A percentile compares a stretch with the other conserved stretches of the same genome.
Evolutionary conservation across 495 filamentous ascomycete genomes (phyloP).

Genomic region (Penicillium ucsense): DNA sequence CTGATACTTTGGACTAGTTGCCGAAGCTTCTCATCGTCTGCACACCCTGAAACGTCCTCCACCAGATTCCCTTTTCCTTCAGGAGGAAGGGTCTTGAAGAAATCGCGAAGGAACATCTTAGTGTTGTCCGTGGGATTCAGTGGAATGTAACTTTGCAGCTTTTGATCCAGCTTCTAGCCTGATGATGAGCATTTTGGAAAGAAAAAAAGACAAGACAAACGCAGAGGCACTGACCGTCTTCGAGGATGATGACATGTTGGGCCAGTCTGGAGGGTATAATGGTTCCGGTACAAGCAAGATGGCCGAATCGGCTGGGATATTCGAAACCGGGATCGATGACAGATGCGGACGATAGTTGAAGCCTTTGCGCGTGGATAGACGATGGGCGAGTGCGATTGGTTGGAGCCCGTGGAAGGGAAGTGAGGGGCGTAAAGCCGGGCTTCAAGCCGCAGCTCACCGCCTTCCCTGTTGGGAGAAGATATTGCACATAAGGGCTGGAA

Average conservation of each 20-base stretch:
- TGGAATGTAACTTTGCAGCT: conserved; percentile 3
- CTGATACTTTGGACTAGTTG: conserved; percentile 10
- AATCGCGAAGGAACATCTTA: conserved; percentile 1
- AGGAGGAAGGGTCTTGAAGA: conserved; percentile 4
- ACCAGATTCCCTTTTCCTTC: conserved; percentile 4
- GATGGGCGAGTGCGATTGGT: too few species aligned
- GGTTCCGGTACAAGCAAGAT: not conserved
- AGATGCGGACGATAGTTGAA: too few species aligned
- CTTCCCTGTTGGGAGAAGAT: too few species aligned
- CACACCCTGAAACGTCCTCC: conserved; percentile 5
- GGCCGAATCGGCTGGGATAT: too few species aligned
- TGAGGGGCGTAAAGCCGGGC: too few species aligned
- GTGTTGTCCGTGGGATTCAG: conserved; percentile 5
- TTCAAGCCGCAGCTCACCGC: too few species aligned
- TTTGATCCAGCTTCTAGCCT: conserved; percentile 7
- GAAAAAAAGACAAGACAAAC: conserved; percentile 1
- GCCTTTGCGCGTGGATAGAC: too few species aligned
- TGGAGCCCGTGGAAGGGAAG: too few species aligned
- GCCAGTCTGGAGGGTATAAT: not conserved
- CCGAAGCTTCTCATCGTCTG: conserved; percentile 9
- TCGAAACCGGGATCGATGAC: too few species aligned
- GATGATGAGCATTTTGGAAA: conserved; percentile 2
- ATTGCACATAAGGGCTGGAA: too few species aligned
- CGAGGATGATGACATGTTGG: conserved; percentile 1
- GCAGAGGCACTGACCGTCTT: conserved; percentile 1